Evolutionary conservation across 2,329 filamentous ascomycete species (phyloP).

Genomic region (Alternaria hordeiaustralica): DNA sequence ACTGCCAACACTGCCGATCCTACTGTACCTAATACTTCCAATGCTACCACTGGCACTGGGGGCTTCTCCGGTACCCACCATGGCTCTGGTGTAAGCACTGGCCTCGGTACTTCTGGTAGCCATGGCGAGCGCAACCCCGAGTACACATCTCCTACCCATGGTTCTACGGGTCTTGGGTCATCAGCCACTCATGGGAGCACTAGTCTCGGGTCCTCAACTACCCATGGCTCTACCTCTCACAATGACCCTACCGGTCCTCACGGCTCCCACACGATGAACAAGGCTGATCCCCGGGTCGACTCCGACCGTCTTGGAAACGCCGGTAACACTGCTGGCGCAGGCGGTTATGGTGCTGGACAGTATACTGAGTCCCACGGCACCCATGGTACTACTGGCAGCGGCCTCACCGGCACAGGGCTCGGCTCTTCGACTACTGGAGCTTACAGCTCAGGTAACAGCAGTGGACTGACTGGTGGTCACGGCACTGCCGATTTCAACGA

Average conservation of each 20-base stretch:
- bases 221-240: conserved; percentile 28
- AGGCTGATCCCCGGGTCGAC: conserved; percentile 47
- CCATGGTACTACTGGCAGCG: conserved; percentile 16
- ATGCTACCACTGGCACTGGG: conserved; percentile 18
- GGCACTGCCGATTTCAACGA: conserved; percentile 25
- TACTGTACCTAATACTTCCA: conserved; percentile 11
- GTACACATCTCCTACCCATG: not conserved
- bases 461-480: conserved; percentile 1
- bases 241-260: conserved; percentile 8
- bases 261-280: conserved; percentile 26
- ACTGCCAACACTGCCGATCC: conserved; percentile 32
- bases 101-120: conserved; percentile 3
- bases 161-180: conserved; percentile 17
- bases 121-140: conserved; percentile 2
- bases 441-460: conserved; percentile 13
- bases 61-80: not conserved
- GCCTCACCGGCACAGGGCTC: conserved; percentile 8
- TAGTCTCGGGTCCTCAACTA: conserved; percentile 24
- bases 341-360: conserved; percentile 19
- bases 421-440: conserved; percentile 12
- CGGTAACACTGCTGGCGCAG: conserved; percentile 35
- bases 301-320: conserved; percentile 39
- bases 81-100: conserved; percentile 6
- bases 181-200: conserved; percentile 18
- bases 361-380: conserved; percentile 12